These are phyloP conservation scores for Phaffomyces opuntiae DNA, from an alignment of 805 yeast genomes.

Conservation along the genomic window DNA sequence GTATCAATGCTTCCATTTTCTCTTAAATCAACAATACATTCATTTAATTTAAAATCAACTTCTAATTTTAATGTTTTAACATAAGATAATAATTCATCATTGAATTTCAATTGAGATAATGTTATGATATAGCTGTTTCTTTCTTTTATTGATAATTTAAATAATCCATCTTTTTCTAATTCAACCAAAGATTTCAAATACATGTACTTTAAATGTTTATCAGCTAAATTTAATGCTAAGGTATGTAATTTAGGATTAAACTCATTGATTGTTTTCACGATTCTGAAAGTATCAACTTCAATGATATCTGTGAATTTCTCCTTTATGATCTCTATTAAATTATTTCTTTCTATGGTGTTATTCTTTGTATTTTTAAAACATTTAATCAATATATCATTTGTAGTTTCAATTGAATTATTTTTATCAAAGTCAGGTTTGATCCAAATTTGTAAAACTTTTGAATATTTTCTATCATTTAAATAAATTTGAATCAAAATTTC, in stretches of 20 bases:
- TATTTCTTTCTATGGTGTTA: slow-evolving; percentile 14
- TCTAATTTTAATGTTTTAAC: slow-evolving; percentile 17
- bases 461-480: slow-evolving; percentile 41
- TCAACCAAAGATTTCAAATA: slow-evolving; percentile 18
- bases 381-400: slow-evolving; percentile 22
- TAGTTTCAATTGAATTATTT: slow-evolving; percentile 19
- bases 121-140: slow-evolving; percentile 17
- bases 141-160: slow-evolving; percentile 10
- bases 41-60: slow-evolving; percentile 16
- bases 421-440: slow-evolving; percentile 24
- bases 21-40: slow-evolving; percentile 20
- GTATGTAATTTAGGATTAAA: slow-evolving; percentile 16
- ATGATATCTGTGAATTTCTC: slow-evolving; percentile 16
- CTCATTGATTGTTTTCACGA: slow-evolving; percentile 21
- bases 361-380: slow-evolving; percentile 19
- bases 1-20: slow-evolving; percentile 17
- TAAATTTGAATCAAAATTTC: slow-evolving; percentile 55
- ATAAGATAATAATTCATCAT: slow-evolving; percentile 11
- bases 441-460: slow-evolving; percentile 53
- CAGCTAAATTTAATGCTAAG: slow-evolving; percentile 9
- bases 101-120: slow-evolving; percentile 11
- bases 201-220: slow-evolving; percentile 19
- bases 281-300: slow-evolving; percentile 24
- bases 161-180: slow-evolving; percentile 17
- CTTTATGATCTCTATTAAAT: slow-evolving; percentile 13